These are phyloP conservation scores for barley (Hordeum vulgare) DNA, from an alignment of 176 grass and related monocot genomes.

Conservation along the genomic window DNA sequence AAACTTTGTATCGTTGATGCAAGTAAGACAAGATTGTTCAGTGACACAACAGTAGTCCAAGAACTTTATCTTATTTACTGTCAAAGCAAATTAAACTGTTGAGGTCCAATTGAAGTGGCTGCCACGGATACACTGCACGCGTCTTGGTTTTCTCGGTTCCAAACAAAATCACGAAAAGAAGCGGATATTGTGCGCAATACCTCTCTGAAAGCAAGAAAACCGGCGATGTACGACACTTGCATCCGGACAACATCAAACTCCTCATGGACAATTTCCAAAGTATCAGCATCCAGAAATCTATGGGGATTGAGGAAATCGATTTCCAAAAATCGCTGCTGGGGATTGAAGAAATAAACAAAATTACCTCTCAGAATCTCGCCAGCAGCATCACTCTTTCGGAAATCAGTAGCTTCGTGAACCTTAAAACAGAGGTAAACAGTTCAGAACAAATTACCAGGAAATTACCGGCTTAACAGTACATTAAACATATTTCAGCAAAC, in stretches of 20 bases:
- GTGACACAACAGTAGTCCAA: neutral
- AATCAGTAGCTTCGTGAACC: constrained; percentile 40
- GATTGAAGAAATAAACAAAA: neutral
- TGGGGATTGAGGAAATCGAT: no score
- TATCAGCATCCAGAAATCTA: constrained; percentile 58
- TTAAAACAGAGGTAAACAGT: constrained; percentile 10
- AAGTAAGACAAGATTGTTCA: neutral
- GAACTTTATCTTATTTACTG: neutral
- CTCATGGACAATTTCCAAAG: constrained; percentile 72
- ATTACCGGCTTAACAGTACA: neutral
- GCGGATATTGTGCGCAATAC: neutral
- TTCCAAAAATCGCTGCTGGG: neutral
- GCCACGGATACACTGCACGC: neutral
- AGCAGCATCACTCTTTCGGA: constrained; percentile 33
- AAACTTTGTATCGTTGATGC: neutral
- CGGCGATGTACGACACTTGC: constrained; percentile 77
- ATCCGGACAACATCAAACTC: constrained; percentile 59
- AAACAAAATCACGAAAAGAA: neutral
- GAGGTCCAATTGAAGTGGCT: neutral
- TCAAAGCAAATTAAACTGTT: no score
- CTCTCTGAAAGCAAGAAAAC: constrained; percentile 98
- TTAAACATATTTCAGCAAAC: neutral
- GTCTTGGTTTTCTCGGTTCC: neutral
- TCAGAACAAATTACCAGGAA: constrained; percentile 20
- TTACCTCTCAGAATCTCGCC: constrained; percentile 54